phyloP scores from a whole-genome alignment of 2,329 filamentous ascomycete species.

The Aspergillus persii region DNA sequence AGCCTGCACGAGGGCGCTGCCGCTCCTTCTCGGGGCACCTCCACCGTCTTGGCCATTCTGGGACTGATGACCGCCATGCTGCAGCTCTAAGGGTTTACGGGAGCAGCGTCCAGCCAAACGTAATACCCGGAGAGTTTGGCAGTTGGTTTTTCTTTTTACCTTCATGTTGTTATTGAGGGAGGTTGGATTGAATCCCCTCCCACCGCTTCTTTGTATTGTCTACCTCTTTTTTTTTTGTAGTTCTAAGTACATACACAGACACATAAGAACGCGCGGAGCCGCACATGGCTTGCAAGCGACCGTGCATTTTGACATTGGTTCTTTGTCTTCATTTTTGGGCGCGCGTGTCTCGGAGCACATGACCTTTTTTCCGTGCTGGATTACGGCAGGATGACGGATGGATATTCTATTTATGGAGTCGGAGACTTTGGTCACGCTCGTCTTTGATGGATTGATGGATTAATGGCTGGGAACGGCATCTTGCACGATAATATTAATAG shows the following conservation, averaged over 20 bases:
- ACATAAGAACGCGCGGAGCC: not conserved
- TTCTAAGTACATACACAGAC: not conserved
- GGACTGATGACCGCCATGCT: conserved; percentile 28
- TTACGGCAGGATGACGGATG: not conserved
- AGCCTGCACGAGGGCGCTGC: conserved; percentile 21
- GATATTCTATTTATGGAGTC: not conserved
- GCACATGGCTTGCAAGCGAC: not conserved
- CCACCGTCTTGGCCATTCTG: conserved; percentile 18
- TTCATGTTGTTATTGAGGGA: not conserved
- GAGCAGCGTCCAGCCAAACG: not conserved
- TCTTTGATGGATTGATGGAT: not conserved
- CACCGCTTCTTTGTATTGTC: not conserved
- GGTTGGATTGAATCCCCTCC: not conserved
- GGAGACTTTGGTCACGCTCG: not conserved
- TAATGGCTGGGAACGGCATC: no score
- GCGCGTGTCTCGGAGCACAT: not conserved
- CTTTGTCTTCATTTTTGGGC: not conserved
- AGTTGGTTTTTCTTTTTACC: not conserved
- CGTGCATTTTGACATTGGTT: not conserved
- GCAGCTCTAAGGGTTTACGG: conserved; percentile 24
- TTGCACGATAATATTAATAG: conserved; percentile 1
- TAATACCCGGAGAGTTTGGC: not conserved
- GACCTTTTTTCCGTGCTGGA: not conserved
- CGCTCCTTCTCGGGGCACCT: conserved; percentile 21
- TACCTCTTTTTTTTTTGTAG: not conserved